Base-by-base conservation (phyloP, 495 filamentous ascomycete species). In the Aspergillus kassunensis region DNA sequence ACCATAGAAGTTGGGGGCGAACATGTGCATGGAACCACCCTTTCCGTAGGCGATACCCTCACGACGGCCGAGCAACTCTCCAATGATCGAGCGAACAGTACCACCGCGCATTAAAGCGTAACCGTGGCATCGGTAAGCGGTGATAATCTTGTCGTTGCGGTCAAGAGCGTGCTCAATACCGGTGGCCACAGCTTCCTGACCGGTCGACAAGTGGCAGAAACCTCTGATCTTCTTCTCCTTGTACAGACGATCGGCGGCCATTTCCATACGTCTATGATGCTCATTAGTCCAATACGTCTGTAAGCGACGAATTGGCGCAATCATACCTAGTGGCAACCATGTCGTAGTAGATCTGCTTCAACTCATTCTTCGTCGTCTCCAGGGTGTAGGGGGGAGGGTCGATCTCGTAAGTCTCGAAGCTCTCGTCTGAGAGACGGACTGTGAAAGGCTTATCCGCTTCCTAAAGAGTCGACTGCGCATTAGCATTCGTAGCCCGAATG, bases 1-100 rank as follows among this genome's bases (percentile, higher is more conserved):
- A 65, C 93, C 93, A 67, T 90, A 98, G 80, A 98, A 98, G 56
- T 91, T 90, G 71, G 89, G 89, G 61, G 91, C 78, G 80, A 98
- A 98, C 93, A 98, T 98, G 80, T 98, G 93, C 93, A 98, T 98
- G 50, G 89, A 95, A 57, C 93, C 93, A 64, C 93, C 93, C 81
- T 98, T 98, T 65, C 93, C 93, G 78, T 95, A 92, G 49, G 93
- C 89, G 67, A 98, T 97, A 73, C 93, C 93, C 63, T 91, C 90
- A 63, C 93, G 83, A 58, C 93, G 86, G 58, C 93, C 93, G 24
- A 98, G 83, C 47, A 98, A 81, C 76, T 98, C 93, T 61, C 92
- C 93, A 65, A 98, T 96, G 71, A 98, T 95, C 50, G 86, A 87
- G 69, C 89, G 87, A 62, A 97, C 84, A 49, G 87, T 86, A 62